These are phyloP conservation scores for Aspergillus brunneoviolaceus DNA, from an alignment of 2,329 filamentous ascomycete genomes.

Conservation along the genomic window DNA sequence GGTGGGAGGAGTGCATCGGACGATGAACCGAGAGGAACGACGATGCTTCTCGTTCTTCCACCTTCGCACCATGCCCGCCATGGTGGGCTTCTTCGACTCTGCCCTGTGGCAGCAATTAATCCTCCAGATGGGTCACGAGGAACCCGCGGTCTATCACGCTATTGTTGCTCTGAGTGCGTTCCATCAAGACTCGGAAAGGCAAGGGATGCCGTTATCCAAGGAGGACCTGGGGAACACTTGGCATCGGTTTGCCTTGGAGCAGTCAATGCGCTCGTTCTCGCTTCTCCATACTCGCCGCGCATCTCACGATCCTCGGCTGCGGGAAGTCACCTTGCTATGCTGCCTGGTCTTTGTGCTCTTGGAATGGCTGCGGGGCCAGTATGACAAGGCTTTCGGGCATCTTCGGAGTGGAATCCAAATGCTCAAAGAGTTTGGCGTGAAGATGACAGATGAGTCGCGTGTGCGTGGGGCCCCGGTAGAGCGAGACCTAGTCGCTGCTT, in stretches of 20 bases:
- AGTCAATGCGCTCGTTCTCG: conserved; percentile 1
- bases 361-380: conserved; percentile 7
- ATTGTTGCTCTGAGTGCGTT: conserved; percentile 9
- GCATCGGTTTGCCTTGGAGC: conserved; percentile 13
- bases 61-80: conserved; percentile 14
- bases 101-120: conserved; percentile 10
- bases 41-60: conserved; percentile 22
- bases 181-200: conserved; percentile 1
- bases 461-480: not conserved
- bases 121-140: conserved; percentile 3
- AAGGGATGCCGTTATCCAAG: conserved; percentile 1
- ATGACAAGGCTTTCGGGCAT: conserved; percentile 11
- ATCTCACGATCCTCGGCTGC: conserved; percentile 11
- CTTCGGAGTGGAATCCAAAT: conserved; percentile 7
- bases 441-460: not conserved
- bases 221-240: conserved; percentile 7
- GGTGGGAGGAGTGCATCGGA: not conserved
- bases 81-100: conserved; percentile 17
- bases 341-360: conserved; percentile 12
- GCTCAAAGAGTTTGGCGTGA: not conserved
- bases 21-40: conserved; percentile 17
- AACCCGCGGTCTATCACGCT: conserved; percentile 12
- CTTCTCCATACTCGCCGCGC: conserved; percentile 2
- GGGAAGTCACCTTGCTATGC: conserved; percentile 9
- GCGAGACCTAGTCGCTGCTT: conserved; percentile 3